A percentile compares a stretch with the other conserved stretches of the same genome.
phyloP scores from a whole-genome alignment of 192 early-diverging fungal species.

The Linnemannia schmuckeri region DNA sequence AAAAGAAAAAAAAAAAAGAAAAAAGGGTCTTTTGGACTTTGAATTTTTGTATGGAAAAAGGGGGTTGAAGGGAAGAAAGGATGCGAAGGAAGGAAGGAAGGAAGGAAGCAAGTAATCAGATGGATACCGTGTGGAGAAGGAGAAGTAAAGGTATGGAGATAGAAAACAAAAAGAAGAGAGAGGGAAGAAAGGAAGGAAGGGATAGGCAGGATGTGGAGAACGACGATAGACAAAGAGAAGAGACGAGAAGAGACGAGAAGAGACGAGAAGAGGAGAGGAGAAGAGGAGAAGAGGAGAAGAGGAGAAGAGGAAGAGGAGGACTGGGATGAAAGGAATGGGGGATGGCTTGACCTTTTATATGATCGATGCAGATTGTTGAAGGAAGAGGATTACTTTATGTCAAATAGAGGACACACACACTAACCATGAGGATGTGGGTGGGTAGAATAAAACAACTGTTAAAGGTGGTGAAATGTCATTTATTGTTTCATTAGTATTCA shows the following conservation, averaged over 20 bases:
- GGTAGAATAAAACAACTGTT: not conserved
- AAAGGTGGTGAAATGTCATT: not conserved
- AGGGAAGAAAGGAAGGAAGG: not conserved
- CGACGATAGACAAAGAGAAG: too few relatives aligned
- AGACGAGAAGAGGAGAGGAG: not conserved
- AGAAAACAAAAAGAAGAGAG: not conserved
- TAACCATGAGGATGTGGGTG: not conserved
- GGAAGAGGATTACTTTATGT: not conserved
- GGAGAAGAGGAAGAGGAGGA: not conserved
- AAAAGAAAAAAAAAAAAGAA: not conserved
- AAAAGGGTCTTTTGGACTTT: slow-evolving; percentile 3
- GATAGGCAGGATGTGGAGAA: not conserved
- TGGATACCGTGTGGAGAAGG: not conserved
- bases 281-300: not conserved
- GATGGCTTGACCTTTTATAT: slow-evolving; percentile 24
- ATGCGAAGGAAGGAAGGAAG: not conserved
- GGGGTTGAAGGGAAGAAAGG: not conserved
- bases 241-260: not conserved
- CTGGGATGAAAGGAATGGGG: not conserved
- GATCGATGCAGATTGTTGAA: not conserved
- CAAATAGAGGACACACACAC: not conserved
- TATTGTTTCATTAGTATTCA: not conserved
- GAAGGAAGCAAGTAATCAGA: not conserved
- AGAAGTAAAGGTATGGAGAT: slow-evolving; percentile 3
- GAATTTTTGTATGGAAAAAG: not conserved